Base-by-base conservation (phyloP, 129 eudicot genomes). In the Lonicera japonica region DNA sequence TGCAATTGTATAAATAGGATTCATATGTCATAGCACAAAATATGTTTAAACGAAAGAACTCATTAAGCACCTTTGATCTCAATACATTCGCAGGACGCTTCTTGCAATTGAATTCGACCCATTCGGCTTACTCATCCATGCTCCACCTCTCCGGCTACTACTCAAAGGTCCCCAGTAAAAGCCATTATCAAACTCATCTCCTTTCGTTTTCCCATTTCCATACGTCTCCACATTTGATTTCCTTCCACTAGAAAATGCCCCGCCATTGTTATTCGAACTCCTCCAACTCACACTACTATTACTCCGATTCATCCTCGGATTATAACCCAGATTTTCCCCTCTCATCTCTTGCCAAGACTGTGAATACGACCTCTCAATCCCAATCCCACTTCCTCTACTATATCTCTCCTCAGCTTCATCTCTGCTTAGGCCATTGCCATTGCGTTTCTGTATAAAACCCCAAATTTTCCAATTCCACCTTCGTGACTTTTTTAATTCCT, bases 231-330 rank as follows among this genome's bases (percentile, higher is more conserved):
- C 67, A 8, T 15, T 75, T 11, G 84, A 61, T 59, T 79, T 86
- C 53, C 76, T 86, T 24, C 22, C 70, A 57, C 74, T 79, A 3
- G 82, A 80, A 63, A 77, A 64, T 5, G 85, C 72, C 39, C 75
- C 80, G 18, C 77, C 83, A 57, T 75, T 29, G 29, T 61, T 57
- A 62, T 45, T 73, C 5, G 82, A 79, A 61, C 84, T 77, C 72
- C 96, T 87, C 90, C 94, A 87, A 63, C 98, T 91, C 55, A 84
- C 98, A 67, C 90, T 91, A 58, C 96, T 91, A 45, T 84, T 91
- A 67, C 98, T 91, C 40, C 98, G 76, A 25, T 81, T 63, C 19
- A 83, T 68, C 52, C 61, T 86, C 58, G 78, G 71, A 47, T 73
- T 82, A 0, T 76, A 48, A 2, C 36, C 36, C 36, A 29, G 4